A percentile compares a stretch with the other conserved stretches of the same genome.
Conservation (phyloP, 1,284 basidiomycete species). For the Fomes fomentarius region DNA sequence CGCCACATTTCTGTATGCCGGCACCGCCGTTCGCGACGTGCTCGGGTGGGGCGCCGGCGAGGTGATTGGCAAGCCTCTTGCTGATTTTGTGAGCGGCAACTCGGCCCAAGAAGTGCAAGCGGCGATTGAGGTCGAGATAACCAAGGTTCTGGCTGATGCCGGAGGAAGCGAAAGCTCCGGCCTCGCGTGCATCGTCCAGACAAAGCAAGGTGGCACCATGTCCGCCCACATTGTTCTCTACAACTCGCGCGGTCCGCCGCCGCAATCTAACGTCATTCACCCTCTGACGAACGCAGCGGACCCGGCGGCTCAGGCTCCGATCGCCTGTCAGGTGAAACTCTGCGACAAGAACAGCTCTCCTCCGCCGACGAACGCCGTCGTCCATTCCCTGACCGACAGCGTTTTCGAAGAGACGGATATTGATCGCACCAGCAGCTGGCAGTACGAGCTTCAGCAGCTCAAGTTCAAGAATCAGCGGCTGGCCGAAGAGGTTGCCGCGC, state of each 20-base stretch:
- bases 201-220: slow-evolving; percentile 37
- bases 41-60: slow-evolving; percentile 74
- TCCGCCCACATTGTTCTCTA: slow-evolving; percentile 44
- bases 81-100: slow-evolving; percentile 47
- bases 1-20: slow-evolving; percentile 57
- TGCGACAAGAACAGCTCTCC: slow-evolving; percentile 17
- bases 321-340: slow-evolving; percentile 33
- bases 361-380: slow-evolving; percentile 18
- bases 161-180: slow-evolving; percentile 29
- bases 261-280: background rate
- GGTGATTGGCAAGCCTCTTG: slow-evolving; percentile 67
- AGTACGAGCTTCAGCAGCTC: slow-evolving; percentile 89
- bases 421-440: slow-evolving; percentile 78
- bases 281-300: slow-evolving; percentile 2
- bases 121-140: slow-evolving; percentile 29
- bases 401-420: slow-evolving; percentile 79
- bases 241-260: slow-evolving; percentile 26
- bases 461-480: slow-evolving; percentile 75
- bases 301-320: slow-evolving; percentile 13
- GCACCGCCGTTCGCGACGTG: slow-evolving; percentile 52
- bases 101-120: slow-evolving; percentile 18
- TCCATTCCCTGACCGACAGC: slow-evolving; percentile 43
- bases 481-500: slow-evolving; percentile 64
- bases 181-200: slow-evolving; percentile 36
- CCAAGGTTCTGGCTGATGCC: slow-evolving; percentile 20